phyloP scores from a whole-genome alignment of 257 asterid species.

The Capsicum rhomboideum region DNA sequence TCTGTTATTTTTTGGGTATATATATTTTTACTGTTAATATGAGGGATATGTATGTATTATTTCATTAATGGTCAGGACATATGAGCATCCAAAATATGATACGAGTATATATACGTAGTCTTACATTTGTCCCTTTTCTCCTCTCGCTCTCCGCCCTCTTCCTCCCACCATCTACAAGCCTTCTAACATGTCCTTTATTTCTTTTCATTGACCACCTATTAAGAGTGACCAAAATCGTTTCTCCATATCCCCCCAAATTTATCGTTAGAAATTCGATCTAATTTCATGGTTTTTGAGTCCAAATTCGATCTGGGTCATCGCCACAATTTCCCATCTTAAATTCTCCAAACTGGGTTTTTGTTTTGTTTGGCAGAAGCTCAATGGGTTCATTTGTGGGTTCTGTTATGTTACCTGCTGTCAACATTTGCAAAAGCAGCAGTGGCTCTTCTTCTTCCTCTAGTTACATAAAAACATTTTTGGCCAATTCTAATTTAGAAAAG shows the following conservation, averaged over 20 bases:
- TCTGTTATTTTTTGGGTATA: too few species aligned
- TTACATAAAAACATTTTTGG: not conserved
- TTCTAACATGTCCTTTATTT: too few species aligned
- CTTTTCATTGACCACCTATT: not conserved
- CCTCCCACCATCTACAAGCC: too few species aligned
- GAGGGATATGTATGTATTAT: too few species aligned
- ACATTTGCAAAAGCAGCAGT: conserved; percentile 12
- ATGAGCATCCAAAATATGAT: too few species aligned
- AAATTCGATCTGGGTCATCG: conserved; percentile 6
- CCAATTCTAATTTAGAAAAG: conserved; percentile 16
- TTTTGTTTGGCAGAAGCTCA: not conserved
- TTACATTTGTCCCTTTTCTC: too few species aligned
- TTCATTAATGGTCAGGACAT: too few species aligned
- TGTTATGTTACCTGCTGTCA: conserved; percentile 20
- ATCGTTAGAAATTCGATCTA: not conserved
- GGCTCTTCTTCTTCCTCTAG: conserved; percentile 10
- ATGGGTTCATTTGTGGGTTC: conserved; percentile 23
- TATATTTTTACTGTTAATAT: too few species aligned
- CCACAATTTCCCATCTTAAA: conserved; percentile 7
- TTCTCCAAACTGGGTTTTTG: conserved; percentile 2
- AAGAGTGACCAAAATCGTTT: not conserved
- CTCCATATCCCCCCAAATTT: not conserved
- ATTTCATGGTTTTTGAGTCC: conserved; percentile 11
- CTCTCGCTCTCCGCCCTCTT: too few species aligned
- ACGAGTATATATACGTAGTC: too few species aligned